Evolutionary conservation across 1,139 yeast genomes (phyloP).

Genomic region (Oligophagozyma castellii): DNA sequence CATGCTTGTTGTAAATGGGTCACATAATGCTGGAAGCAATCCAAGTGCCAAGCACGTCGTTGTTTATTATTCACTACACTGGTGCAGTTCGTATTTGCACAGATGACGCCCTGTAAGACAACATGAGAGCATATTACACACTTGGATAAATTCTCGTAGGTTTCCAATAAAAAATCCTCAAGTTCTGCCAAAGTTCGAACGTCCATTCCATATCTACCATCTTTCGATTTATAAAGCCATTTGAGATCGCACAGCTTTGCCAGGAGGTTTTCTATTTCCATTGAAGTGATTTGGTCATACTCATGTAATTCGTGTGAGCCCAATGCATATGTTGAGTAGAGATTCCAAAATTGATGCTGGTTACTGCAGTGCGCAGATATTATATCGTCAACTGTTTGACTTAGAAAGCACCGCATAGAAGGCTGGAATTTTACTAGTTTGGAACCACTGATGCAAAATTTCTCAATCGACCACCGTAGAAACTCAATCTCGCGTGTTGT

Average conservation of each 20-base stretch:
- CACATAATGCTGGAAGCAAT: constrained; percentile 20
- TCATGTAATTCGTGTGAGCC: constrained; percentile 13
- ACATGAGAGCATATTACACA: constrained; percentile 15
- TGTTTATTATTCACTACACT: too few species aligned
- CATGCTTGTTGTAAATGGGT: constrained; percentile 16
- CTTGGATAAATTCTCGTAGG: constrained; percentile 6
- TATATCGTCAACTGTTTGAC: constrained; percentile 2
- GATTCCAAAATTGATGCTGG: background rate
- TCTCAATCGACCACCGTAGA: constrained; percentile 14
- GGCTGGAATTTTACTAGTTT: background rate
- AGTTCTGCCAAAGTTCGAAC: constrained; percentile 15
- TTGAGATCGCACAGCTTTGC: constrained; percentile 12
- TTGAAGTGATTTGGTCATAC: constrained; percentile 10
- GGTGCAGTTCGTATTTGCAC: constrained; percentile 7
- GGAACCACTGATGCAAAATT: constrained; percentile 1
- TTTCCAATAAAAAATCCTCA: constrained; percentile 12
- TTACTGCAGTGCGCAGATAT: background rate
- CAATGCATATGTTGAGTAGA: constrained; percentile 9
- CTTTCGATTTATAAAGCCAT: constrained; percentile 17
- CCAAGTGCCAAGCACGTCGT: constrained; percentile 23
- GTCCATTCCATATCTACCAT: constrained; percentile 19
- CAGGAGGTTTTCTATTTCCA: constrained; percentile 14
- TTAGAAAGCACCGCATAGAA: too few species aligned
- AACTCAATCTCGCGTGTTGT: constrained; percentile 17
- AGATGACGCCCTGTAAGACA: constrained; percentile 17